Percentiles rank a stretch among this genome's conserved stretches.
These are phyloP conservation scores for Nakazawaea holstii DNA, from an alignment of 805 yeast species.

Conservation along the genomic window DNA sequence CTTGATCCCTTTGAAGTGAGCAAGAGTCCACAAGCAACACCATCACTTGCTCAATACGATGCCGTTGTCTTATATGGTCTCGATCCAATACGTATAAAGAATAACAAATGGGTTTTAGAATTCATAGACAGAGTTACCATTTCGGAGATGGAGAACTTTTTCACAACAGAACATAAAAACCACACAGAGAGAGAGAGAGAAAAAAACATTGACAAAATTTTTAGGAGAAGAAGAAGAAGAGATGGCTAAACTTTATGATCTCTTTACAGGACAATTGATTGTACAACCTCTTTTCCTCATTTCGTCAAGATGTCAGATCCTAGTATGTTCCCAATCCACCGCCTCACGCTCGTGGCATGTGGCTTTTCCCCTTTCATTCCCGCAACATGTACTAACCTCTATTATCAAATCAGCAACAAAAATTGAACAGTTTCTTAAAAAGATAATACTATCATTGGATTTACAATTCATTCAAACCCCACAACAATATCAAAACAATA, in stretches of 20 bases:
- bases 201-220: not conserved
- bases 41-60: too few relatives aligned
- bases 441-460: slow-evolving; percentile 22
- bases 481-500: slow-evolving; percentile 12
- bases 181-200: not conserved
- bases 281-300: not conserved
- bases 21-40: too few relatives aligned
- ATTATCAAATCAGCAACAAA: too few relatives aligned
- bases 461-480: slow-evolving; percentile 11
- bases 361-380: not conserved
- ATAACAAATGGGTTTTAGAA: too few relatives aligned
- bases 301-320: slow-evolving; percentile 9
- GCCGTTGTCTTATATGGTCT: too few relatives aligned
- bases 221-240: not conserved
- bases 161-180: not conserved
- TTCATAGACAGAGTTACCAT: not conserved
- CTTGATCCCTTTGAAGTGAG: too few relatives aligned
- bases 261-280: not conserved
- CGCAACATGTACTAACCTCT: not conserved
- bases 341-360: not conserved
- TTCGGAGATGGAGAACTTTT: too few relatives aligned
- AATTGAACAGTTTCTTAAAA: slow-evolving; percentile 20
- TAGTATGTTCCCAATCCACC: slow-evolving; percentile 4
- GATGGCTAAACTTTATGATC: slow-evolving; percentile 3
- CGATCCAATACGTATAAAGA: too few relatives aligned